Conservation (phyloP, 2,329 filamentous ascomycete species). For the Eutypella sp. region DNA sequence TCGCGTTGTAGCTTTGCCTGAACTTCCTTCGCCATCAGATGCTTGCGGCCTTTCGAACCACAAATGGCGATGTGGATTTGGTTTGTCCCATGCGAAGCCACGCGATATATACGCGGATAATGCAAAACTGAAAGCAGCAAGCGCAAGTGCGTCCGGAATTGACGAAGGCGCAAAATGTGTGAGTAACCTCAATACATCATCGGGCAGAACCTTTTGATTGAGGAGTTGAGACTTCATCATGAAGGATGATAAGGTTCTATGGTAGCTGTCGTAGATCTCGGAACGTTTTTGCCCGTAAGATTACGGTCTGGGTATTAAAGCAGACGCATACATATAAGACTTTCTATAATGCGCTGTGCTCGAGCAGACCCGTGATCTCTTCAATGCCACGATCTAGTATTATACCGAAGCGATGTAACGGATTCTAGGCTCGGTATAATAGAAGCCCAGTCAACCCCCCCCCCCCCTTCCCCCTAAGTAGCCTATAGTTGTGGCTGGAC, state of each 20-base stretch:
- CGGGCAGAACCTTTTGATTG: not conserved
- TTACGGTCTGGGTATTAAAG: not conserved
- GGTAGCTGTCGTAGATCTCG: not conserved
- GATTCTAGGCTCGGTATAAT: not conserved
- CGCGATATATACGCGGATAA: constrained; percentile 28
- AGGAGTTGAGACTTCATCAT: not conserved
- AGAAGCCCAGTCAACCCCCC: not conserved
- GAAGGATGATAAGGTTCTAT: not conserved
- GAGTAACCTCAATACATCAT: not conserved
- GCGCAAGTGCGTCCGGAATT: constrained; percentile 5
- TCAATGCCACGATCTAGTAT: not conserved
- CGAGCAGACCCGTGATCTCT: not conserved
- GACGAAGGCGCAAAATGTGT: not conserved
- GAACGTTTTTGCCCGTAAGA: not conserved
- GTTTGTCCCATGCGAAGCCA: constrained; percentile 8
- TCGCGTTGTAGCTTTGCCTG: constrained; percentile 2
- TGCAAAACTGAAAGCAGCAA: constrained; percentile 12
- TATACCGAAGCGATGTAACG: constrained; percentile 16
- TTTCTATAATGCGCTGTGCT: not conserved
- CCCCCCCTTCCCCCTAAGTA: too few relatives aligned
- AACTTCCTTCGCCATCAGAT: not conserved
- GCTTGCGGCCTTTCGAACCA: constrained; percentile 10
- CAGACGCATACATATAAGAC: not conserved
- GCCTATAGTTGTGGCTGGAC: not conserved
- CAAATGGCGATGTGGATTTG: constrained; percentile 6